Evolutionary conservation across 1,284 basidiomycete genomes (phyloP).

Genomic region (Cutaneotrichosporon daszewskae): DNA sequence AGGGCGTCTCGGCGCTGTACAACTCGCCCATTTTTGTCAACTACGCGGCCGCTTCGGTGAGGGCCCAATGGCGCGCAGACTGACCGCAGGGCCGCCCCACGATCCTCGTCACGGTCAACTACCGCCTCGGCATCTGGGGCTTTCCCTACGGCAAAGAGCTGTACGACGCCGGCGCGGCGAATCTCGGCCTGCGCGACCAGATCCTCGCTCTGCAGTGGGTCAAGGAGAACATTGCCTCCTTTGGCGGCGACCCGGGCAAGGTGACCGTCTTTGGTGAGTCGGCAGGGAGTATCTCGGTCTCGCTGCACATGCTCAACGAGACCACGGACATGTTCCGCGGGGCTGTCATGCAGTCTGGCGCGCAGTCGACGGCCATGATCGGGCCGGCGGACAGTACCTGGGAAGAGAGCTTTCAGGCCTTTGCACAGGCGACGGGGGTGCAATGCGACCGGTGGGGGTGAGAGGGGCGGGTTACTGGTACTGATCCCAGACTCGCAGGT

Average conservation of each 20-base stretch:
- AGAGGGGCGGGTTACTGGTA: background rate
- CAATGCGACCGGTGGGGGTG: no score
- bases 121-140: constrained; percentile 51
- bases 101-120: constrained; percentile 49
- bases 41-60: constrained; percentile 4
- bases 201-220: constrained; percentile 52
- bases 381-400: constrained; percentile 25
- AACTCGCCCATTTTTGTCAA: constrained; percentile 21
- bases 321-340: constrained; percentile 35
- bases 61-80: background rate
- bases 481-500: constrained; percentile 22
- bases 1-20: constrained; percentile 22
- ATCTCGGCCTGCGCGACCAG: constrained; percentile 49
- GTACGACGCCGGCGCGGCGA: constrained; percentile 34
- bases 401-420: constrained; percentile 28
- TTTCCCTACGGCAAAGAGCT: constrained; percentile 37
- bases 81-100: constrained; percentile 33
- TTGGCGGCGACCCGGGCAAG: constrained; percentile 51
- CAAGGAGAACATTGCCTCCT: constrained; percentile 48
- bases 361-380: constrained; percentile 30
- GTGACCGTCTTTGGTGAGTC: constrained; percentile 47
- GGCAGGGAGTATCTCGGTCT: constrained; percentile 42
- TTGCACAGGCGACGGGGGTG: background rate
- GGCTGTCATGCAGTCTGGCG: constrained; percentile 48
- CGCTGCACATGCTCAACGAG: constrained; percentile 33